Percentiles rank a stretch among this genome's conserved stretches.
These are phyloP conservation scores for Beauveria caledonica DNA, from an alignment of 2,329 filamentous ascomycete genomes.

Conservation along the genomic window DNA sequence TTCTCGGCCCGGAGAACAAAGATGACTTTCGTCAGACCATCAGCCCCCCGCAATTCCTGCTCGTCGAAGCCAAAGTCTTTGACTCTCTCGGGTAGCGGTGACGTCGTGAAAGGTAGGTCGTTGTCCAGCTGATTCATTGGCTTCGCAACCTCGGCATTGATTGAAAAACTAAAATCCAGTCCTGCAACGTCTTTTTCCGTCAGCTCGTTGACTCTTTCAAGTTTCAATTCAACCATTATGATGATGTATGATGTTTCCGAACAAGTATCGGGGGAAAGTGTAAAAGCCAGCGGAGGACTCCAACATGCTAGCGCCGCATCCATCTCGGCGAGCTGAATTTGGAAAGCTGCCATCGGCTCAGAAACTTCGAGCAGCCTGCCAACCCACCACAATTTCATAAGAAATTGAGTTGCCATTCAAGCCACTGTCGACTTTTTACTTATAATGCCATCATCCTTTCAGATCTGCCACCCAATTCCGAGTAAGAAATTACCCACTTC, in stretches of 20 bases:
- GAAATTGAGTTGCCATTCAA: too few relatives aligned
- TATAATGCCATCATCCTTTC: not conserved
- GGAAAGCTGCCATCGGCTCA: not conserved
- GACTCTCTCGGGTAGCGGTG: not conserved
- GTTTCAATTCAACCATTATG: not conserved
- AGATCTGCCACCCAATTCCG: not conserved
- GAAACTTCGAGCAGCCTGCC: not conserved
- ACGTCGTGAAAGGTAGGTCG: slow-evolving; percentile 8
- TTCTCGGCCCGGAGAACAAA: slow-evolving; percentile 1
- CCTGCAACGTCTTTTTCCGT: slow-evolving; percentile 10
- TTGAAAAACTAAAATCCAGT: slow-evolving; percentile 14
- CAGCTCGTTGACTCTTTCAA: slow-evolving; percentile 9
- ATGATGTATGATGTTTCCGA: not conserved
- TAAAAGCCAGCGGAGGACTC: not conserved
- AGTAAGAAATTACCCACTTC: too few relatives aligned
- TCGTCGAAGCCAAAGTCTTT: slow-evolving; percentile 11
- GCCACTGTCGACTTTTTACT: not conserved
- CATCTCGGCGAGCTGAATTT: not conserved
- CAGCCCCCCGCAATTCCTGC: not conserved
- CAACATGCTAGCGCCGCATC: not conserved
- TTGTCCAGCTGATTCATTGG: slow-evolving; percentile 12
- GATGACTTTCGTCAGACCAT: slow-evolving; percentile 3
- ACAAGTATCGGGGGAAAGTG: not conserved
- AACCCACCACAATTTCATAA: not conserved
- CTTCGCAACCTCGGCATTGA: slow-evolving; percentile 11